Conservation (phyloP, 1,284 basidiomycete species). For the Irpex sp. region DNA sequence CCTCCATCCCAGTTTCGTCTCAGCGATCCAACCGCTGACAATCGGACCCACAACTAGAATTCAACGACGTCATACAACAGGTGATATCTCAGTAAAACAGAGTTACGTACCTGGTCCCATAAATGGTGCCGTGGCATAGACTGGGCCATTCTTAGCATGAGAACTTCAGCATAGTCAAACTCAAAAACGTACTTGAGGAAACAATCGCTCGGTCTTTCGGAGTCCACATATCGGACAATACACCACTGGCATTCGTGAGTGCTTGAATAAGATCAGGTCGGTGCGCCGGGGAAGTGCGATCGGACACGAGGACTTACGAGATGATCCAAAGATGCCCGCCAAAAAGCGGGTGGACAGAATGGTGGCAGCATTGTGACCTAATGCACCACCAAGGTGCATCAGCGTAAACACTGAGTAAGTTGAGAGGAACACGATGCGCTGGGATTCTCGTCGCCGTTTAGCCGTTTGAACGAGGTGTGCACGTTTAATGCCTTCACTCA, state of each 20-base stretch:
- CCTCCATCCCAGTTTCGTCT: slow-evolving; percentile 51
- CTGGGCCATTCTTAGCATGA: slow-evolving; percentile 21
- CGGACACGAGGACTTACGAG: slow-evolving; percentile 32
- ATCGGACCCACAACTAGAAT: slow-evolving; percentile 52
- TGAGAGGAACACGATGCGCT: slow-evolving; percentile 51
- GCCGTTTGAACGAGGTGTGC: not conserved
- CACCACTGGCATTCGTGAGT: slow-evolving; percentile 56
- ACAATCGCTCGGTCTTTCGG: slow-evolving; percentile 54
- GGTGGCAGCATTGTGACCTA: slow-evolving; percentile 51
- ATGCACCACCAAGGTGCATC: slow-evolving; percentile 60
- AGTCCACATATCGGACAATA: slow-evolving; percentile 57
- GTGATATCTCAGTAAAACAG: not conserved
- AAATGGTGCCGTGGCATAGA: slow-evolving; percentile 67
- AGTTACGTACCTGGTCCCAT: slow-evolving; percentile 53
- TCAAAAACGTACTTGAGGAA: slow-evolving; percentile 22
- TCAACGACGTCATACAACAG: not conserved
- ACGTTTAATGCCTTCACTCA: slow-evolving; percentile 18
- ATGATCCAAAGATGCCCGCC: slow-evolving; percentile 56
- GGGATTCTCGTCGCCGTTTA: not conserved
- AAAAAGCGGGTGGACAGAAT: slow-evolving; percentile 57
- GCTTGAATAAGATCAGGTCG: slow-evolving; percentile 28
- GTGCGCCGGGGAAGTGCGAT: not conserved
- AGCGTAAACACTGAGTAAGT: slow-evolving; percentile 53
- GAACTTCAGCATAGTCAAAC: not conserved
- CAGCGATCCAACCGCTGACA: slow-evolving; percentile 57